phyloP scores from a whole-genome alignment of 352 stramenopile species.

The Phytophthora boehmeriae region DNA sequence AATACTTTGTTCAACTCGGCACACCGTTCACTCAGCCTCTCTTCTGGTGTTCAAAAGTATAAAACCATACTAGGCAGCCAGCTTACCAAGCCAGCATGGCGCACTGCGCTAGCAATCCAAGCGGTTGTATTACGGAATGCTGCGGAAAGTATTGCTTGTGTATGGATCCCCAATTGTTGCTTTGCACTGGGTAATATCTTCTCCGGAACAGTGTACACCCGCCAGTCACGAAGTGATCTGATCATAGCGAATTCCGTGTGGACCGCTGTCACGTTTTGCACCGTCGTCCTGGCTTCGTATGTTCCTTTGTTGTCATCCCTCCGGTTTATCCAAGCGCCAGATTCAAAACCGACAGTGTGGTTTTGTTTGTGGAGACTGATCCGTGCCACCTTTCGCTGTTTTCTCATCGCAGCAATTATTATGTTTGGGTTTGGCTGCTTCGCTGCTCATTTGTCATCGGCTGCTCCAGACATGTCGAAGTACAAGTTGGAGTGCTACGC shows the following conservation, averaged over 20 bases:
- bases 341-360: background rate
- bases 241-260: conserved; percentile 22
- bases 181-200: conserved; percentile 22
- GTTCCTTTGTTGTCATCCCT: conserved; percentile 9
- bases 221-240: conserved; percentile 13
- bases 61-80: background rate
- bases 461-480: background rate
- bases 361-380: conserved; percentile 12
- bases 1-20: too few relatives aligned
- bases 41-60: too few relatives aligned
- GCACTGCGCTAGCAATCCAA: background rate
- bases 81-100: background rate
- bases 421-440: conserved; percentile 5
- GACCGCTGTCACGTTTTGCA: conserved; percentile 11
- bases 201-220: conserved; percentile 6
- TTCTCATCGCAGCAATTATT: background rate
- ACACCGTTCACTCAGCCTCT: too few relatives aligned
- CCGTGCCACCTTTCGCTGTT: conserved; percentile 10
- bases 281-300: conserved; percentile 5
- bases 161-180: conserved; percentile 13
- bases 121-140: conserved; percentile 24
- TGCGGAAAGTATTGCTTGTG: conserved; percentile 16
- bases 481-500: conserved; percentile 33
- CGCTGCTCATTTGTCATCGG: conserved; percentile 2
- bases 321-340: conserved; percentile 7